Evolutionary conservation across 805 yeast genomes (phyloP).

Genomic region (Wickerhamiella azymoides): DNA sequence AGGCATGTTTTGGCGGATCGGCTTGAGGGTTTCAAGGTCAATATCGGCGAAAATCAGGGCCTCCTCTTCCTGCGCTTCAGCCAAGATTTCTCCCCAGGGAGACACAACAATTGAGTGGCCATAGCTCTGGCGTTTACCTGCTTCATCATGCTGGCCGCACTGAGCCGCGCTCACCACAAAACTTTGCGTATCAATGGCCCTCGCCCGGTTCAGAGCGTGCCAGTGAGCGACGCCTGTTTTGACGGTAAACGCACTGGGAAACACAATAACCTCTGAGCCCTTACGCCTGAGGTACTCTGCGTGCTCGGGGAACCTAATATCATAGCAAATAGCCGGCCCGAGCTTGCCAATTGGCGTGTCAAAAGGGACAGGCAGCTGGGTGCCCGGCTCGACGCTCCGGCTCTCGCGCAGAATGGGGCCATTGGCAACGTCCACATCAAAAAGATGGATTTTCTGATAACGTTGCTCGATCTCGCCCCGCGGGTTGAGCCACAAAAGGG

Average conservation of each 20-base stretch:
- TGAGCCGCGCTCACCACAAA: slow-evolving; percentile 86
- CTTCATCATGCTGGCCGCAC: slow-evolving; percentile 57
- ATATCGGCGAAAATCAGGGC: slow-evolving; percentile 69
- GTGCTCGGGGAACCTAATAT: slow-evolving; percentile 74
- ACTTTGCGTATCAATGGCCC: slow-evolving; percentile 82
- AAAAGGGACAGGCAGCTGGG: slow-evolving; percentile 38
- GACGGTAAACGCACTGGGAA: slow-evolving; percentile 86
- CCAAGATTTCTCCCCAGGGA: slow-evolving; percentile 78
- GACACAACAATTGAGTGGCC: slow-evolving; percentile 82
- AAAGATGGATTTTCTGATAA: slow-evolving; percentile 78
- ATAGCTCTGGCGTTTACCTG: slow-evolving; percentile 59
- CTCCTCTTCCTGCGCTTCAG: slow-evolving; percentile 67
- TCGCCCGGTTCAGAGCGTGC: slow-evolving; percentile 60
- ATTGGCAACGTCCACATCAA: slow-evolving; percentile 68
- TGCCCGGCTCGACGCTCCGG: slow-evolving; percentile 71
- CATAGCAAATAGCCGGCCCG: slow-evolving; percentile 53
- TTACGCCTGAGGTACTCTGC: slow-evolving; percentile 45
- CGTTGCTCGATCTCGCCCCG: slow-evolving; percentile 50
- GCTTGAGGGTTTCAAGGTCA: slow-evolving; percentile 41
- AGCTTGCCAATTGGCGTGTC: slow-evolving; percentile 35
- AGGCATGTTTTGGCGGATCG: slow-evolving; percentile 55
- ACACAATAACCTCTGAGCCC: slow-evolving; percentile 70
- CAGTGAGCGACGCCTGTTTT: slow-evolving; percentile 89
- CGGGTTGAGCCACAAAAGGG: slow-evolving; percentile 54
- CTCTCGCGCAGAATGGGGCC: slow-evolving; percentile 76